Evolutionary conservation across 352 stramenopile genomes (phyloP), one percentile per base, ranked within the genome.

Genomic region (Achlya hypogyna): DNA sequence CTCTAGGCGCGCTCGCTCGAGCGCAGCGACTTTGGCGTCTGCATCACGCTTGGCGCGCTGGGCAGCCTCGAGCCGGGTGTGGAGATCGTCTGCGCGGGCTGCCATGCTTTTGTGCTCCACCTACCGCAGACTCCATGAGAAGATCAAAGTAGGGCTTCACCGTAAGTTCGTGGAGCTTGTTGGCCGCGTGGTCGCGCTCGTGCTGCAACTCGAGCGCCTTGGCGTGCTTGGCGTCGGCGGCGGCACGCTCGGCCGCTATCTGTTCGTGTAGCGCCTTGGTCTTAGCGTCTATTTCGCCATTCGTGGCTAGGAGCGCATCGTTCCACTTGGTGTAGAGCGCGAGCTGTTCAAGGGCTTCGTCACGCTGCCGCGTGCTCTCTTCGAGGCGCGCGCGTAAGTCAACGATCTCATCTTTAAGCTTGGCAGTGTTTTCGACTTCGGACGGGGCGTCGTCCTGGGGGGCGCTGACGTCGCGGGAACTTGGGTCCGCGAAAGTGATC

Each of bases 21-120:
- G 31, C 16, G 45, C 60, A 9, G 28, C 43, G 4, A 67, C 16
- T 59, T 53, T 27, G 6, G 18, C 25, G 34, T 56, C 28, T 4
- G 47, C 22, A 0, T 32, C 40, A 12, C 60, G 60, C 42, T 67
- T 67, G 29, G 60, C 60, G 2, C 14, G 10, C 23, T 59, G 60
- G 8, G 60, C 31, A 1, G 40, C 49, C 42, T 63, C 75, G 8
- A 89, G 72, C 12, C 75, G 72, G 20, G 70, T 62, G 52, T 89
- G 82, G 20, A 91, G 69, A 52, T 88, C 78, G 5, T 89, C 79
- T 1, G 74, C 71, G 32, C 88, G 75, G 4, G 74, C 70, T 14
- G 76, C 64, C 2, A 82, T 53, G 62, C 88, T 80, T 16, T 67
- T 53, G 42, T 86, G 74, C 28, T 89, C 82, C 42, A 67, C 20